Conservation (phyloP, 2,329 filamentous ascomycete genomes). For the Aspergillus calidoustus region DNA sequence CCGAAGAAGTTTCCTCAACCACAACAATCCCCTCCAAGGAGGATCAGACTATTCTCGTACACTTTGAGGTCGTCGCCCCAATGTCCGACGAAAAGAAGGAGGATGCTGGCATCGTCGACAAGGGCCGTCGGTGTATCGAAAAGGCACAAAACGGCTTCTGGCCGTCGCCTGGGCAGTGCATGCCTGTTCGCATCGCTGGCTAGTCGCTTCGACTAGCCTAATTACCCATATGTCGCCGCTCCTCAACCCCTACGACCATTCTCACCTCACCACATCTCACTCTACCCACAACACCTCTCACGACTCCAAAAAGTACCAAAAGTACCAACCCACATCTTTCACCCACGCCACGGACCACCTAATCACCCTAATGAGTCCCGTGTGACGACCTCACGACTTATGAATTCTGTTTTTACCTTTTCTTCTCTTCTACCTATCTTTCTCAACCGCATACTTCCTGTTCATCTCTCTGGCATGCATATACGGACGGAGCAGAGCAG, state of each 20-base stretch:
- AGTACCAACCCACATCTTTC: neutral
- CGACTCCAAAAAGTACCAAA: neutral
- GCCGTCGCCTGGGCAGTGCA: conserved; percentile 28
- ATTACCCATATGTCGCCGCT: neutral
- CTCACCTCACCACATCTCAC: neutral
- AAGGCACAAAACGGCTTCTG: conserved; percentile 33
- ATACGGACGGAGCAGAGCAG: conserved; percentile 10
- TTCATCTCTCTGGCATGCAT: conserved; percentile 1
- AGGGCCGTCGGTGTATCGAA: conserved; percentile 35
- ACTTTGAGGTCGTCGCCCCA: conserved; percentile 24
- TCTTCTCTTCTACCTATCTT: neutral
- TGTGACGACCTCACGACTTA: conserved; percentile 4
- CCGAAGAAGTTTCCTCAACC: neutral
- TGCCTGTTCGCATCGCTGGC: conserved; percentile 28
- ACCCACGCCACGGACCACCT: conserved; percentile 1
- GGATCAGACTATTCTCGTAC: conserved; percentile 20
- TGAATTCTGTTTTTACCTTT: neutral
- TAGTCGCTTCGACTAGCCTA: conserved; percentile 3
- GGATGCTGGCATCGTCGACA: conserved; percentile 28
- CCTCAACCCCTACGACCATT: neutral
- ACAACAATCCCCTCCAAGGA: neutral
- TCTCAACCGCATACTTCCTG: neutral
- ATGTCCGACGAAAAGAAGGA: conserved; percentile 19
- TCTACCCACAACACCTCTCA: neutral
- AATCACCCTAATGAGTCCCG: conserved; percentile 10